Percentiles rank a stretch among this genome's conserved stretches.
phyloP scores from a whole-genome alignment of 768 basidiomycete species.

The Boletus tomentosulus region DNA sequence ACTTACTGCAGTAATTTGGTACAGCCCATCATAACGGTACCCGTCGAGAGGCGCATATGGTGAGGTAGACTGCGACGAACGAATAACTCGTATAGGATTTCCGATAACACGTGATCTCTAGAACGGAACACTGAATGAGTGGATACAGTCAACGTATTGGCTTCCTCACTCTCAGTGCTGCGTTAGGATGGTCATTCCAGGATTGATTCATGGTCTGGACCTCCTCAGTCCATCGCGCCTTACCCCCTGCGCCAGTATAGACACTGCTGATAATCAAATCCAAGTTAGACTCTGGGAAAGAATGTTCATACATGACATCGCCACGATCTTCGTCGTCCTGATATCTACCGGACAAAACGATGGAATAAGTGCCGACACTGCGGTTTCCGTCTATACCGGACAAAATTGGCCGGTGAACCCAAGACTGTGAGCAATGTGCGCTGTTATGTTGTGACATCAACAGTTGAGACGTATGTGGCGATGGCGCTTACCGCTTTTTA shows the following conservation, averaged over 20 bases:
- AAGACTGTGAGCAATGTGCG: background rate
- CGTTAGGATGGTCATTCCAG: background rate
- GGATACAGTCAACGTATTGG: background rate
- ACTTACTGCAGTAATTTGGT: background rate
- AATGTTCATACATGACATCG: background rate
- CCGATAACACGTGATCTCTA: background rate
- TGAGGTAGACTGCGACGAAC: background rate
- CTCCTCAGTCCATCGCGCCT: background rate
- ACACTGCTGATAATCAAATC: background rate
- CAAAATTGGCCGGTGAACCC: background rate
- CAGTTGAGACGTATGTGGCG: background rate
- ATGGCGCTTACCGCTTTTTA: background rate
- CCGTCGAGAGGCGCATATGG: background rate
- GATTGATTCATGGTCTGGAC: background rate
- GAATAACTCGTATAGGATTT: background rate
- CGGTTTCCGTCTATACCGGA: background rate
- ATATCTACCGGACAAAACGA: background rate
- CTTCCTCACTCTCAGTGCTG: background rate
- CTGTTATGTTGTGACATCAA: background rate
- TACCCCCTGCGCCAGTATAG: background rate
- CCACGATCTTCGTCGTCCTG: background rate
- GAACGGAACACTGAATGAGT: background rate
- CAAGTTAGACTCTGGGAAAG: background rate
- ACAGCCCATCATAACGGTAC: background rate
- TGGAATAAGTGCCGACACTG: background rate